Conservation (phyloP, 2,329 filamentous ascomycete species). For the Helicocarpus griseus region DNA sequence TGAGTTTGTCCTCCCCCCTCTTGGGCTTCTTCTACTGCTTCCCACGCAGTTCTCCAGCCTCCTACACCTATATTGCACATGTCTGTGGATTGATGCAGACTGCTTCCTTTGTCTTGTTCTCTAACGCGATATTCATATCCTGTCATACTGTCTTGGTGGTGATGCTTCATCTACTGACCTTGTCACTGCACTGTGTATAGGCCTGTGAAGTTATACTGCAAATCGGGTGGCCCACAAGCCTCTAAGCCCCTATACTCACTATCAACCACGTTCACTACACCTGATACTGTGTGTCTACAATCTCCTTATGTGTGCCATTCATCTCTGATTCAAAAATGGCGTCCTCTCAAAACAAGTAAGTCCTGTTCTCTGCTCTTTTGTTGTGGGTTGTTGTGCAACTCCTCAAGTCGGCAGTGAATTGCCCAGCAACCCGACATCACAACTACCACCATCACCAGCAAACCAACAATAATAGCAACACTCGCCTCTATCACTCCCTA, state of each 20-base stretch:
- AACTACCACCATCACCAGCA: background rate
- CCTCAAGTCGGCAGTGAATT: background rate
- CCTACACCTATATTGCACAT: background rate
- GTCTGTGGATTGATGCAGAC: background rate
- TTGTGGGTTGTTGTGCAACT: background rate
- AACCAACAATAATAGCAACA: background rate
- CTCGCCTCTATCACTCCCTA: background rate
- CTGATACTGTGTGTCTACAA: background rate
- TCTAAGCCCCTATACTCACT: background rate
- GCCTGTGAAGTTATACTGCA: too few species aligned
- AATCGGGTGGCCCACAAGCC: too few species aligned
- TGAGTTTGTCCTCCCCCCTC: background rate
- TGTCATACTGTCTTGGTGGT: background rate
- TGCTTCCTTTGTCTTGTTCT: background rate
- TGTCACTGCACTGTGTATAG: too few species aligned
- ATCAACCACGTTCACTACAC: background rate
- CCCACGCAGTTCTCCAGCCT: background rate
- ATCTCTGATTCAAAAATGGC: conserved; percentile 18
- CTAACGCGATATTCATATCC: background rate
- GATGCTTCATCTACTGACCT: background rate
- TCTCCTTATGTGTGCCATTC: conserved; percentile 1
- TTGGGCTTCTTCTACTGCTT: background rate
- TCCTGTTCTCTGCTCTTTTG: conserved; percentile 7
- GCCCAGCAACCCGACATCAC: background rate
- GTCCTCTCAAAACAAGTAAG: conserved; percentile 27